Evolutionary conservation across 2,329 filamentous ascomycete genomes (phyloP).

Genomic region (Verticillium isaacii): DNA sequence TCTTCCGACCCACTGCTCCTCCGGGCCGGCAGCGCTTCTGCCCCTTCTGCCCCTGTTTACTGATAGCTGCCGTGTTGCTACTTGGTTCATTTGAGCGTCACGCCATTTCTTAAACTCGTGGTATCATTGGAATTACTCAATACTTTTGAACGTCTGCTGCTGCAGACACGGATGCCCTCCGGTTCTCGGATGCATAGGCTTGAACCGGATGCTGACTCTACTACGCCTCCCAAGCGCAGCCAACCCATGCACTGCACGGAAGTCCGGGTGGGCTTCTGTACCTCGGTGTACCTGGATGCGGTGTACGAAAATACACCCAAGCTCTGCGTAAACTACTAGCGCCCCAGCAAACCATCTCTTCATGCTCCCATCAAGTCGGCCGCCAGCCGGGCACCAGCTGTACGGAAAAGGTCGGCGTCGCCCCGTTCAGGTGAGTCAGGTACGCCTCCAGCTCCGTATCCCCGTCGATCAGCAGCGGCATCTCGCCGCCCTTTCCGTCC

Average conservation of each 20-base stretch:
- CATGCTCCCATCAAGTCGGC: not conserved
- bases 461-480: slow-evolving; percentile 60
- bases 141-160: not conserved
- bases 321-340: no score
- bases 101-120: not conserved
- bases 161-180: not conserved
- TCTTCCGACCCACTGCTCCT: not conserved
- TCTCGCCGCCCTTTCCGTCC: slow-evolving; percentile 53
- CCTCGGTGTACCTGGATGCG: no score
- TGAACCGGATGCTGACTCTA: no score
- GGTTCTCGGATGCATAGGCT: not conserved
- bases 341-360: not conserved
- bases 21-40: not conserved
- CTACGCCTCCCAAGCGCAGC: no score
- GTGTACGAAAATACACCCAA: no score
- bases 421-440: slow-evolving; percentile 54
- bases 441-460: slow-evolving; percentile 71
- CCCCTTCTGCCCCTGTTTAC: not conserved
- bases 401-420: slow-evolving; percentile 37
- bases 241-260: no score
- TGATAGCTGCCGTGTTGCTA: not conserved
- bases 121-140: not conserved
- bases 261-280: no score
- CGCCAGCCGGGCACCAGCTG: slow-evolving; percentile 24
- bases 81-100: not conserved